Conservation (phyloP, 2,329 filamentous ascomycete genomes). For the Fusarium sp. region DNA sequence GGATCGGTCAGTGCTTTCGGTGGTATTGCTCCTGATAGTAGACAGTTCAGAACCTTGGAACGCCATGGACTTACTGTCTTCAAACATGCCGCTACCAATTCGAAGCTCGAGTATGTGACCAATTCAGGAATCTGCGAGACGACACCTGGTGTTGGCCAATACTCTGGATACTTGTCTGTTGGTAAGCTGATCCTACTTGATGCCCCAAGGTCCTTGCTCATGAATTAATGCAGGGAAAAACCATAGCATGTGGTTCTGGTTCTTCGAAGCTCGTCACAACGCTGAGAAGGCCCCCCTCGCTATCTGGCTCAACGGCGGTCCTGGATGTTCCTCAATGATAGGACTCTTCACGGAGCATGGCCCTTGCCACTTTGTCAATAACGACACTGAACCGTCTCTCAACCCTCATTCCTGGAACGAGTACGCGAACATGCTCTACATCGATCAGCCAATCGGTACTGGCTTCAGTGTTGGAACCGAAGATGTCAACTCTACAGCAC, state of each 20-base stretch:
- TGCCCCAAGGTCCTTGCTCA: conserved; percentile 34
- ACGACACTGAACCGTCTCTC: conserved; percentile 45
- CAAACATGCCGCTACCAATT: conserved; percentile 28
- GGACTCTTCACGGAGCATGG: conserved; percentile 75
- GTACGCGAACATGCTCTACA: conserved; percentile 73
- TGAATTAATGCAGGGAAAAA: conserved; percentile 23
- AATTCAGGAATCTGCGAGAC: conserved; percentile 63
- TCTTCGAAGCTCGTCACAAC: conserved; percentile 56
- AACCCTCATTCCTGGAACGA: conserved; percentile 73
- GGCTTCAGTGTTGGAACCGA: conserved; percentile 44
- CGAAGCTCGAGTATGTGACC: conserved; percentile 38
- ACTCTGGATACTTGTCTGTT: conserved; percentile 70
- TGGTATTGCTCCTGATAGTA: conserved; percentile 29
- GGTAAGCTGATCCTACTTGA: conserved; percentile 47
- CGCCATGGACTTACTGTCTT: conserved; percentile 23
- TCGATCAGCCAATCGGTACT: conserved; percentile 65
- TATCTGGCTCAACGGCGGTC: conserved; percentile 62
- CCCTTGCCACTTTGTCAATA: conserved; percentile 72
- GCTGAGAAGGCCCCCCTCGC: conserved; percentile 55
- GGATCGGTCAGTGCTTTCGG: conserved; percentile 24
- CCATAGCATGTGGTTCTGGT: conserved; percentile 56
- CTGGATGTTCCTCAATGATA: conserved; percentile 47
- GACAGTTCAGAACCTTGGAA: conserved; percentile 26
- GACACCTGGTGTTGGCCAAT: conserved; percentile 68
- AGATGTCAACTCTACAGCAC: conserved; percentile 40